Conservation (phyloP, 1,284 basidiomycete genomes). For the Ustilago shanxiensis region DNA sequence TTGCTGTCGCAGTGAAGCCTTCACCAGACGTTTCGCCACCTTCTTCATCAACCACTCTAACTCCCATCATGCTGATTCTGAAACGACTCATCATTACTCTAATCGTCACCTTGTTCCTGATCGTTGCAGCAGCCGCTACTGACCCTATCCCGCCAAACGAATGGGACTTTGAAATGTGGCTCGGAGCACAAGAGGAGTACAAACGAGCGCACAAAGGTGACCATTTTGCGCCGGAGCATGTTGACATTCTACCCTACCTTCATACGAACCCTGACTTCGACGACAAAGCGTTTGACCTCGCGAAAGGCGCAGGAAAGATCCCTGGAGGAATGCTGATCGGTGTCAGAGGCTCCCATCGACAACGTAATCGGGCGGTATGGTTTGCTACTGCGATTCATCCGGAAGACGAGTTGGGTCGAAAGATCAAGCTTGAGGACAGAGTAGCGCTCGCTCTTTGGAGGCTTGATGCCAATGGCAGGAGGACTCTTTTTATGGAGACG, state of each 20-base stretch:
- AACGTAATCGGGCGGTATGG: conserved; percentile 2
- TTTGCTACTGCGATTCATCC: conserved; percentile 1
- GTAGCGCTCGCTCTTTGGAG: neutral
- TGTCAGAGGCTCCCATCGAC: neutral
- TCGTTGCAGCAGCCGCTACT: neutral
- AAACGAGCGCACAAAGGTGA: neutral
- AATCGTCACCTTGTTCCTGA: neutral
- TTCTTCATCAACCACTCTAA: too few species aligned
- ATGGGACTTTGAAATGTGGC: conserved; percentile 11
- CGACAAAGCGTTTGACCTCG: neutral
- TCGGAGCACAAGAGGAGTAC: conserved; percentile 14
- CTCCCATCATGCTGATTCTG: too few species aligned
- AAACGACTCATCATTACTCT: neutral
- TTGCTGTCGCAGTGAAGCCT: too few species aligned
- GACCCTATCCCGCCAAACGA: neutral
- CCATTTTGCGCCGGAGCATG: neutral
- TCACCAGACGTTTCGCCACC: too few species aligned
- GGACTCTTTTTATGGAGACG: conserved; percentile 1
- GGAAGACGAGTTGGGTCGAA: neutral
- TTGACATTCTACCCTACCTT: neutral
- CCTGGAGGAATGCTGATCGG: conserved; percentile 11
- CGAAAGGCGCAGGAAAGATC: neutral
- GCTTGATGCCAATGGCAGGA: neutral
- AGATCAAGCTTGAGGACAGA: neutral
- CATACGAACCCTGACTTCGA: neutral